A percentile compares a stretch with the other conserved stretches of the same genome.
These are phyloP conservation scores for Trypanosoma grayi DNA, from an alignment of 208 protist species.

Conservation along the genomic window DNA sequence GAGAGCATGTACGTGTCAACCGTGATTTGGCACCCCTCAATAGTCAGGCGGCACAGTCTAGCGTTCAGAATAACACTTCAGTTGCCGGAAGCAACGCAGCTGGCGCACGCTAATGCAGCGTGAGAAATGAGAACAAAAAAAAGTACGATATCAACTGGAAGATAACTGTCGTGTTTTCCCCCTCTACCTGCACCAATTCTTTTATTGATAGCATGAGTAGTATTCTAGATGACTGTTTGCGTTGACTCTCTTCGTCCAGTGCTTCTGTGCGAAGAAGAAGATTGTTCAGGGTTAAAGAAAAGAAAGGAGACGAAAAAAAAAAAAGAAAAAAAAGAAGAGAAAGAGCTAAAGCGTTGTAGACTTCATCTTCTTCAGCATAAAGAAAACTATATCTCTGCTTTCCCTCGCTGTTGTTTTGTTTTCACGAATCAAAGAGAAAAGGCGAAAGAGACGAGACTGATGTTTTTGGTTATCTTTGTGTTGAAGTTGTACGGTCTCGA, in stretches of 20 bases:
- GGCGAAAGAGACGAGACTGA: neutral
- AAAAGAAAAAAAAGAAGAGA: neutral
- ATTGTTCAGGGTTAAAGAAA: too few species aligned
- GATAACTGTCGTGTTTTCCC: neutral
- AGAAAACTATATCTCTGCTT: neutral
- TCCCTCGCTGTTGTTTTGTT: neutral
- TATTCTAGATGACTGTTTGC: neutral
- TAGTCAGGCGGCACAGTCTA: neutral
- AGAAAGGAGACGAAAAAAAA: neutral
- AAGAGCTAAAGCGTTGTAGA: too few species aligned
- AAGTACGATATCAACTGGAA: neutral
- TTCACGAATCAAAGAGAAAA: neutral
- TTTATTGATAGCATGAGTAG: constrained; percentile 8
- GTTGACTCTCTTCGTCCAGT: neutral
- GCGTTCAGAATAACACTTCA: neutral
- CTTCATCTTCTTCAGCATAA: too few species aligned
- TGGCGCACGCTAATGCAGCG: neutral
- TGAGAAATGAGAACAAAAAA: neutral
- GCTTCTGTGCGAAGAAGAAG: too few species aligned
- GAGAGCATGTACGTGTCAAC: constrained; percentile 75
- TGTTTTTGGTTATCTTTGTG: neutral
- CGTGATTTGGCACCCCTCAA: constrained; percentile 44
- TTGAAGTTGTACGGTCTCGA: neutral
- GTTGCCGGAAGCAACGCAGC: neutral
- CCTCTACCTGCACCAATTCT: neutral